Evolutionary conservation across 192 early-diverging fungal genomes (phyloP).

Genomic region (Backusella australiensis): DNA sequence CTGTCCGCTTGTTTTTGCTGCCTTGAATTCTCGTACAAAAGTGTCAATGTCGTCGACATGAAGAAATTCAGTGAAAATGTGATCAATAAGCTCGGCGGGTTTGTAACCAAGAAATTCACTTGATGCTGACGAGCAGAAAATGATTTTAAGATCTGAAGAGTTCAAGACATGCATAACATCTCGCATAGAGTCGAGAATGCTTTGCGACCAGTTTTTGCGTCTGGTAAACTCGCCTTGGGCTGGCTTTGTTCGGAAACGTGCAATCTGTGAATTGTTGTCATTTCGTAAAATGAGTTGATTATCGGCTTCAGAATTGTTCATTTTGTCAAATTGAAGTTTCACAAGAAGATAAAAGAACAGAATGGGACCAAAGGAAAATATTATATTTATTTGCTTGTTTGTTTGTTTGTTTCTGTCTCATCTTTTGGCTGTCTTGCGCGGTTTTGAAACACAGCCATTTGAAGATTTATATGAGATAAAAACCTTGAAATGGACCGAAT

Average conservation of each 20-base stretch:
- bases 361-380: background rate
- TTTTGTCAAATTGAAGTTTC: background rate
- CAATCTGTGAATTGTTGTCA: background rate
- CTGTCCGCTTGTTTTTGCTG: background rate
- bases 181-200: constrained; percentile 23
- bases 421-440: too few relatives aligned
- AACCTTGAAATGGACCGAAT: background rate
- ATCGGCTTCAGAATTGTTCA: background rate
- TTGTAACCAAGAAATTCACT: constrained; percentile 33
- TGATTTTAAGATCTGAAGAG: constrained; percentile 16
- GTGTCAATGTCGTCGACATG: constrained; percentile 35
- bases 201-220: constrained; percentile 38
- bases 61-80: constrained; percentile 30
- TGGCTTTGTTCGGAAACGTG: background rate
- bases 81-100: constrained; percentile 29
- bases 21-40: constrained; percentile 28
- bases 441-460: background rate
- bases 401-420: too few relatives aligned
- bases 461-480: background rate
- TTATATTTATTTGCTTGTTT: background rate
- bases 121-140: constrained; percentile 32
- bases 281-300: background rate
- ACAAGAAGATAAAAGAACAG: background rate
- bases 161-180: constrained; percentile 37
- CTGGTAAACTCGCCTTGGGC: constrained; percentile 31